These are phyloP conservation scores for Trichoderma simmonsii DNA, from an alignment of 2,329 filamentous ascomycete species.

Conservation along the genomic window DNA sequence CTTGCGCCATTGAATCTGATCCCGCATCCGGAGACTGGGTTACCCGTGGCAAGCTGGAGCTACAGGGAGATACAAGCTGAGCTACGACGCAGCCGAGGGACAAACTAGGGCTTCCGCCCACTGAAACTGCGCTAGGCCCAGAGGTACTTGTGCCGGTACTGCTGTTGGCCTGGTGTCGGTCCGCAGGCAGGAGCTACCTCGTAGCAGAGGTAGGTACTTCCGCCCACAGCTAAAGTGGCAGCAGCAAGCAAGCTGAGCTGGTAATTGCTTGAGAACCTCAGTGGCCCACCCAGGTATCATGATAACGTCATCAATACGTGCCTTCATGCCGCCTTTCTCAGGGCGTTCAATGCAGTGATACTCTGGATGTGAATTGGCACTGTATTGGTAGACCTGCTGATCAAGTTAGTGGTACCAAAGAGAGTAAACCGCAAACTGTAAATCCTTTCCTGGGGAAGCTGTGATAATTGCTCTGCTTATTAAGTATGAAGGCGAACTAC, in stretches of 20 bases:
- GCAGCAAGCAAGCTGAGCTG: not conserved
- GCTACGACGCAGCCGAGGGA: conserved; percentile 11
- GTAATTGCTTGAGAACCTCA: not conserved
- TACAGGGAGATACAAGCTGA: conserved; percentile 14
- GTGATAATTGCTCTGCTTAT: too few species aligned
- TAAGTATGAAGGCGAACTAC: too few species aligned
- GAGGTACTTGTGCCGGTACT: not conserved
- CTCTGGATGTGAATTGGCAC: not conserved
- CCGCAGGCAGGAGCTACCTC: not conserved
- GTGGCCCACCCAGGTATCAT: not conserved
- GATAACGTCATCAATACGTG: conserved; percentile 32
- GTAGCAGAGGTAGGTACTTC: not conserved
- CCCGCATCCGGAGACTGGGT: conserved; percentile 1
- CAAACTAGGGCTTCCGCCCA: conserved; percentile 15
- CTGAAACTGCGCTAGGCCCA: not conserved
- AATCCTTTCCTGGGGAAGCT: not conserved
- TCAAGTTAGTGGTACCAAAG: not conserved
- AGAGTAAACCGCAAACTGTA: not conserved
- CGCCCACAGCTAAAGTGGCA: not conserved
- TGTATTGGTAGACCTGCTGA: not conserved
- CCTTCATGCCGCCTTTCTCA: not conserved
- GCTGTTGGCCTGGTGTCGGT: not conserved
- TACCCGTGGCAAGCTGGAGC: not conserved
- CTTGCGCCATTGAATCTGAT: conserved; percentile 1
- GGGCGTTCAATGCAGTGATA: not conserved